Evolutionary conservation across 1,284 basidiomycete genomes (phyloP).

Genomic region (Mrakiaceae sp.): DNA sequence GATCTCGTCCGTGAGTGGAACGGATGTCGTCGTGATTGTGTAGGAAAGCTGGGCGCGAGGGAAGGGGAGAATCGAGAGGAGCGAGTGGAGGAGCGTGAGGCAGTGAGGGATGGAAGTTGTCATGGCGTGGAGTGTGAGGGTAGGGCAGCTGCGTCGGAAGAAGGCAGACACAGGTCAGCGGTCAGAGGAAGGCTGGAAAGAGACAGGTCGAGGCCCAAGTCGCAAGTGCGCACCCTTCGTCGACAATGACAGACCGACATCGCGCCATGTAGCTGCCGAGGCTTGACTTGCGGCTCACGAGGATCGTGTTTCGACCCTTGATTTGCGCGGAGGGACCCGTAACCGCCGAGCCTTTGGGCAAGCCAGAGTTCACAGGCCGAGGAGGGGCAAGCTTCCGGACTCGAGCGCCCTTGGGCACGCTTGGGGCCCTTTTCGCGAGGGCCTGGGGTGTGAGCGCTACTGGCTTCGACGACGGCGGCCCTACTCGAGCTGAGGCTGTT

Average conservation of each 20-base stretch:
- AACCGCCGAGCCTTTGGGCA: conserved; percentile 58
- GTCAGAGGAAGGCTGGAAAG: neutral
- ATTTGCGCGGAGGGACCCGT: conserved; percentile 67
- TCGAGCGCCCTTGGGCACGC: neutral
- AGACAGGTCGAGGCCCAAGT: neutral
- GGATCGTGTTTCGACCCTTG: conserved; percentile 62
- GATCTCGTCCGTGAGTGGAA: conserved; percentile 67
- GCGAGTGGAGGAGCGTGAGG: conserved; percentile 54
- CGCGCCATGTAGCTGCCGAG: conserved; percentile 63
- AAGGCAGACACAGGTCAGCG: neutral
- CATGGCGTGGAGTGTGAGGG: conserved; percentile 65
- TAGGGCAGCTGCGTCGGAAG: conserved; percentile 49
- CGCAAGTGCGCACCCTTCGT: conserved; percentile 51
- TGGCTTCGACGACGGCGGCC: neutral
- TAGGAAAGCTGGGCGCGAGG: conserved; percentile 51
- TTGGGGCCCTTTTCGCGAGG: neutral
- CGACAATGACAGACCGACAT: conserved; percentile 61
- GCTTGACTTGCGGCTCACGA: conserved; percentile 64
- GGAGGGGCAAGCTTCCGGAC: conserved; percentile 56
- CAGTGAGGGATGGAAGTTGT: conserved; percentile 79
- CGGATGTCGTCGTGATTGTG: conserved; percentile 60
- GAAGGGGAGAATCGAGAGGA: conserved; percentile 64
- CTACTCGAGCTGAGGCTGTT: neutral
- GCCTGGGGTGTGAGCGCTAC: too few relatives aligned
- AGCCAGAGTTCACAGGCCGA: conserved; percentile 55